These are phyloP conservation scores for Peronosclerospora sorghi DNA, from an alignment of 352 stramenopile genomes.

Conservation along the genomic window DNA sequence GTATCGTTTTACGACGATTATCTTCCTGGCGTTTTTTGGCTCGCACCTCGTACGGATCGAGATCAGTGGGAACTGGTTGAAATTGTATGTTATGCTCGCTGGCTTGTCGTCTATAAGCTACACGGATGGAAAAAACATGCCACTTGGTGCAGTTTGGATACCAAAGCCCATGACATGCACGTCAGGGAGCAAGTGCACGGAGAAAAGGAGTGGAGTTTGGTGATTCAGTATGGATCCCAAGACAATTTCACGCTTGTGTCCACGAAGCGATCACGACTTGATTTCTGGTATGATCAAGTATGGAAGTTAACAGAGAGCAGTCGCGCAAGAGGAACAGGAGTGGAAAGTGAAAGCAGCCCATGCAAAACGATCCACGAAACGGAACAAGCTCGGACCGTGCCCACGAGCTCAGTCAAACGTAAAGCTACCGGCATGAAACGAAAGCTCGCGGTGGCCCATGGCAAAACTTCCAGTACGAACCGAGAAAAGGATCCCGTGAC, in stretches of 20 bases:
- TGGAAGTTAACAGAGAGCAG: constrained; percentile 25
- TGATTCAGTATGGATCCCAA: constrained; percentile 10
- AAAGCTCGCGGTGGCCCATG: constrained; percentile 1
- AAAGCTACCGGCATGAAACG: constrained; percentile 12
- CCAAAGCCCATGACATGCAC: constrained; percentile 8
- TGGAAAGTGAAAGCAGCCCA: constrained; percentile 13
- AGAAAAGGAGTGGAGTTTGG: constrained; percentile 33
- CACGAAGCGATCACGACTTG: constrained; percentile 34
- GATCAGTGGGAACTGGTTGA: constrained; percentile 31
- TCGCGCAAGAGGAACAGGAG: constrained; percentile 4
- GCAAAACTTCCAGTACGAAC: neutral
- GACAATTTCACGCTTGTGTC: constrained; percentile 19
- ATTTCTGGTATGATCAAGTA: constrained; percentile 53
- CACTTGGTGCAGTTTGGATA: constrained; percentile 17
- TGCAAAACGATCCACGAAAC: constrained; percentile 8
- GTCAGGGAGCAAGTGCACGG: constrained; percentile 18
- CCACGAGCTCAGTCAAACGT: neutral
- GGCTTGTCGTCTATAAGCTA: constrained; percentile 30
- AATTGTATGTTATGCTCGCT: constrained; percentile 23
- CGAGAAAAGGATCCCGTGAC: too few species aligned
- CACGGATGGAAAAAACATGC: constrained; percentile 28
- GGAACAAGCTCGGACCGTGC: constrained; percentile 5
- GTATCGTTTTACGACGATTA: constrained; percentile 38
- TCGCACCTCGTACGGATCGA: constrained; percentile 3
- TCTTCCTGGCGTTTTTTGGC: constrained; percentile 39